A percentile compares a stretch with the other conserved stretches of the same genome.
phyloP scores from a whole-genome alignment of 345 rosid genomes.

The Arabis hirsuta region DNA sequence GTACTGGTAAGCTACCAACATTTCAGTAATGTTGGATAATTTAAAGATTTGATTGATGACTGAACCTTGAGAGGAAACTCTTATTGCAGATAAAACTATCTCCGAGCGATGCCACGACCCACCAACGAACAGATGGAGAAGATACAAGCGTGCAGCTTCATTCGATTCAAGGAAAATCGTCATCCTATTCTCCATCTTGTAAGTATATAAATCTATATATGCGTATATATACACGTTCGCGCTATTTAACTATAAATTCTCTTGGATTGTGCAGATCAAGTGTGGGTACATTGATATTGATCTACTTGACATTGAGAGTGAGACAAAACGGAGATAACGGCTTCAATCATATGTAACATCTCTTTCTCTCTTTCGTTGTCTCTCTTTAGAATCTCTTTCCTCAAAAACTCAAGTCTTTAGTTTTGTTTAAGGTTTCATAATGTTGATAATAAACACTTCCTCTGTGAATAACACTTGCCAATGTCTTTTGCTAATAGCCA shows the following conservation, averaged over 20 bases:
- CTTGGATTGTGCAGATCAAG: slow-evolving; percentile 68
- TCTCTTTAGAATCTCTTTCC: slow-evolving; percentile 28
- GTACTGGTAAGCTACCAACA: slow-evolving; percentile 54
- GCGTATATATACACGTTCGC: neutral
- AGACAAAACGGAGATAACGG: slow-evolving; percentile 60
- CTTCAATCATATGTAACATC: slow-evolving; percentile 53
- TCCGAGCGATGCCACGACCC: slow-evolving; percentile 65
- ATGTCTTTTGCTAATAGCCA: neutral
- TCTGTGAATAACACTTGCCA: slow-evolving; percentile 28
- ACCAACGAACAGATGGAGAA: slow-evolving; percentile 84
- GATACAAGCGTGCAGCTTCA: slow-evolving; percentile 79
- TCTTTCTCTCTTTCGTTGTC: slow-evolving; percentile 1
- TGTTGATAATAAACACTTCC: slow-evolving; percentile 36
- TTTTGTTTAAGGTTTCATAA: slow-evolving; percentile 33
- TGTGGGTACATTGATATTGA: slow-evolving; percentile 81
- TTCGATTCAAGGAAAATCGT: slow-evolving; percentile 89
- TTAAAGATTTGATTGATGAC: neutral
- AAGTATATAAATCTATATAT: slow-evolving; percentile 35
- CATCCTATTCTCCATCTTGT: slow-evolving; percentile 85
- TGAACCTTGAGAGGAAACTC: neutral
- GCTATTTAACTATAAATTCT: neutral
- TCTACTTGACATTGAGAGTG: slow-evolving; percentile 83
- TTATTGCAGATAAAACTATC: slow-evolving; percentile 60
- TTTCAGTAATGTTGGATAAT: slow-evolving; percentile 4
- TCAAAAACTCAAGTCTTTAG: slow-evolving; percentile 20